Base-by-base conservation (phyloP, 441 rosid genomes). In the Gossypium schwendimanii region DNA sequence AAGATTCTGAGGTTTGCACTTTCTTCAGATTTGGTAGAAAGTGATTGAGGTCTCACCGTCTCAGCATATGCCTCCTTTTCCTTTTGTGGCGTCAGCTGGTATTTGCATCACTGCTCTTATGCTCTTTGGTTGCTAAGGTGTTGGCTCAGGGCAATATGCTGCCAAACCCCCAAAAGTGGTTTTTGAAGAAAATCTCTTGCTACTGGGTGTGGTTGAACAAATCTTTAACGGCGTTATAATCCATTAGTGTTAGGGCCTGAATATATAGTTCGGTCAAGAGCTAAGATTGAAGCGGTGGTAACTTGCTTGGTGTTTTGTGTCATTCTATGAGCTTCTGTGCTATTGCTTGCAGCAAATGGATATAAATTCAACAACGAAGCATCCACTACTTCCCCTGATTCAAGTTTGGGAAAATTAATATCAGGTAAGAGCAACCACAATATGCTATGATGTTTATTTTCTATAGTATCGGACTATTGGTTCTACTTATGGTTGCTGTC, bases 211-310 rank as follows among this genome's bases (percentile, higher is more conserved):
- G 26, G 24, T 36, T 18, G 24, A 36, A 36, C 44, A 10, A 10
- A 39, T 18, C 20, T 5, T 18, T n/a, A 4, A 36, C 2, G 10
- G 44, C 1, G 44, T 36, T 36, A 36, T 36, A 68, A 68, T 15
- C 45, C 18, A 50, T 67, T 17, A 50, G 60, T 50, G 41, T 49
- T 49, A 17, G 45, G 71, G 60, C 45, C 17, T 68, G 71, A 10
- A 10, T 68, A 50, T 26, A 58, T 18, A 1, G 0, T 8, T 63
- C 6, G 26, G 54, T 45, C 54, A 7, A 24, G 20, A 14, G 55
- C 70, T 65, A 47, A 65, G 70, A 45, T 45, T 65, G 58, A 68
- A 52, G 11, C 53, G 61, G 45, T 31, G 61, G 72, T 15, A 52
- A 15, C 26, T 8, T 47, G 17, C 44, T 47, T 24, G 23, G 15